Percentiles rank a stretch among this genome's conserved stretches.
phyloP scores from a whole-genome alignment of 441 rosid genomes.

The Jatropha podagrica region DNA sequence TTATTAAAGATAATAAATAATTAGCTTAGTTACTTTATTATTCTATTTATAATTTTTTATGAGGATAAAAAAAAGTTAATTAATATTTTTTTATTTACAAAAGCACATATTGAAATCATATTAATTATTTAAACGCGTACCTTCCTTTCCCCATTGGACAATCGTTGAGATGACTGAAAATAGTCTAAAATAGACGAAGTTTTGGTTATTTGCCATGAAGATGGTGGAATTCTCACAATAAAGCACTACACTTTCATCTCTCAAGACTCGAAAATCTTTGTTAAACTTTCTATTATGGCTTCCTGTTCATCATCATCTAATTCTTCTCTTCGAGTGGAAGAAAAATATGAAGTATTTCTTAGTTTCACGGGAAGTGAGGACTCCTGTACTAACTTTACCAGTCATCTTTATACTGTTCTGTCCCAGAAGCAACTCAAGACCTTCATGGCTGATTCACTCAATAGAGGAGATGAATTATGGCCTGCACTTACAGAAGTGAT shows the following conservation, averaged over 20 bases:
- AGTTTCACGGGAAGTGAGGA: neutral
- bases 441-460: neutral
- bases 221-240: too few relatives aligned
- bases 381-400: neutral
- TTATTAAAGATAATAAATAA: too few relatives aligned
- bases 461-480: neutral
- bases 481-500: neutral
- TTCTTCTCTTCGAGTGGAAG: neutral
- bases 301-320: neutral
- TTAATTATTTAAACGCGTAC: too few relatives aligned
- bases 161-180: too few relatives aligned
- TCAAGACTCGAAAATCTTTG: neutral
- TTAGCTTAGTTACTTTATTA: too few relatives aligned
- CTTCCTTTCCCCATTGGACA: too few relatives aligned
- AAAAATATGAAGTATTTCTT: slow-evolving; percentile 3
- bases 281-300: neutral
- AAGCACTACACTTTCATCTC: neutral
- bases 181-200: too few relatives aligned
- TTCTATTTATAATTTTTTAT: too few relatives aligned
- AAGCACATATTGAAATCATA: too few relatives aligned
- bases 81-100: too few relatives aligned
- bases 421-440: neutral
- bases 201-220: too few relatives aligned
- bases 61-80: too few relatives aligned
- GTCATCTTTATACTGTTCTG: neutral